Conservation (phyloP, 2,329 filamentous ascomycete genomes). For the Pseudofabraea citricarpa region DNA sequence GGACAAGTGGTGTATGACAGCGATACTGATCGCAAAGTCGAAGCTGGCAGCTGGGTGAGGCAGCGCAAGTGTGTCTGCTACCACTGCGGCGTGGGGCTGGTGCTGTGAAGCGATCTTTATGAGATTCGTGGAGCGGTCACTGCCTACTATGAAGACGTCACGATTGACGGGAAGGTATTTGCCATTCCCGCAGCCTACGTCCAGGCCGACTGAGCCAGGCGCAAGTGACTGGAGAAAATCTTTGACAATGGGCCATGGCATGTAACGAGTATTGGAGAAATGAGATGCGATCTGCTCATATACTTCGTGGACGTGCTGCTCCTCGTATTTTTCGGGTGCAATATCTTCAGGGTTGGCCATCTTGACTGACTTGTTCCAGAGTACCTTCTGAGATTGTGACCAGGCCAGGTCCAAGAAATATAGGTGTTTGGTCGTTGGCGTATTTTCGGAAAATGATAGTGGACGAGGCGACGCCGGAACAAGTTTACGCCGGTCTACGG, state of each 20-base stretch:
- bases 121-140: slow-evolving; percentile 68
- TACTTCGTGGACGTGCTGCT: slow-evolving; percentile 81
- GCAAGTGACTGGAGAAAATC: slow-evolving; percentile 64
- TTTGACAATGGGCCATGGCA: slow-evolving; percentile 90
- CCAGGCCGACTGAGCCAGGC: slow-evolving; percentile 74
- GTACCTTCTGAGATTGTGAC: too few species aligned
- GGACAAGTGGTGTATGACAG: slow-evolving; percentile 89
- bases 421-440: too few species aligned
- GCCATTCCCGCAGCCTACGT: slow-evolving; percentile 94
- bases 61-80: slow-evolving; percentile 79
- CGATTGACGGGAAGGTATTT: slow-evolving; percentile 85
- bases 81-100: slow-evolving; percentile 59
- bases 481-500: too few species aligned
- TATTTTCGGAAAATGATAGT: too few species aligned
- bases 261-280: slow-evolving; percentile 74
- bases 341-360: slow-evolving; percentile 4
- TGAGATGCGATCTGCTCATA: slow-evolving; percentile 85
- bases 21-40: slow-evolving; percentile 92
- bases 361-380: too few species aligned
- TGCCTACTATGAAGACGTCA: slow-evolving; percentile 74
- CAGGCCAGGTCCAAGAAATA: too few species aligned
- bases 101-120: slow-evolving; percentile 43
- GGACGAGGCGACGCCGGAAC: too few species aligned
- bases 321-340: slow-evolving; percentile 61
- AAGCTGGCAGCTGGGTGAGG: slow-evolving; percentile 66